Base-by-base conservation (phyloP, 345 rosid genomes). In the Salix purpurea region DNA sequence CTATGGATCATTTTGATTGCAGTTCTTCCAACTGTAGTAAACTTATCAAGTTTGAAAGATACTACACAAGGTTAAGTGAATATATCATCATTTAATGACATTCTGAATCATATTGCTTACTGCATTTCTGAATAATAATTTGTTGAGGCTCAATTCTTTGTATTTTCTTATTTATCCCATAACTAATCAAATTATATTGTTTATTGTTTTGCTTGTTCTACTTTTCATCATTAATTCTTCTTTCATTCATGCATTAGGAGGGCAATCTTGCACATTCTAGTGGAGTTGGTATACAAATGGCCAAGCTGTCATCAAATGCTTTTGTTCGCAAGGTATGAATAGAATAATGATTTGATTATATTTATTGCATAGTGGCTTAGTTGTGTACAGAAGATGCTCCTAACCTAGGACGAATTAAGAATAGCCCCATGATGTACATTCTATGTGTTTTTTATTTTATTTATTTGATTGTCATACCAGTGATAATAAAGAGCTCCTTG, bases 301-400 rank as follows among this genome's bases (percentile, higher is more conserved):
- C 82, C 74, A 90, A 89, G 79, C 75, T 85, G 74, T 89, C 97
- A 34, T 77, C 84, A 70, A 90, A 87, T 78, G 81, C 82, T 75
- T 89, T 90, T 84, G 87, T 88, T 84, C 76, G 62, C 67, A 91
- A 92, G 97, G 98, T 94, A 88, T 24, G 62, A 58, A 75, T 36
- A 7, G 56, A 39, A 71, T 62, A 58, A 65, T 75, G 9, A 72
- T 60, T 9, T 61, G 34, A 32, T 36, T 73, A 13, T 11, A 21
- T 15, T 72, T 24, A 40, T 54, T 73, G 26, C 30, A 48, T 16
- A 21, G 24, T 46, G 44, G 18, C 56, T 71, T 30, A 26, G 21
- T 34, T 76, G 7, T 70, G 30, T 18, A 39, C 37, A 18, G 61
- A 30, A 37, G 50, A 67, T 61, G 30, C 48, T 64, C 13, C 10